A percentile compares a stretch with the other conserved stretches of the same genome.
Evolutionary conservation across 73 alveolate genomes (phyloP).

Genomic region (Paramecium tetraurelia): DNA sequence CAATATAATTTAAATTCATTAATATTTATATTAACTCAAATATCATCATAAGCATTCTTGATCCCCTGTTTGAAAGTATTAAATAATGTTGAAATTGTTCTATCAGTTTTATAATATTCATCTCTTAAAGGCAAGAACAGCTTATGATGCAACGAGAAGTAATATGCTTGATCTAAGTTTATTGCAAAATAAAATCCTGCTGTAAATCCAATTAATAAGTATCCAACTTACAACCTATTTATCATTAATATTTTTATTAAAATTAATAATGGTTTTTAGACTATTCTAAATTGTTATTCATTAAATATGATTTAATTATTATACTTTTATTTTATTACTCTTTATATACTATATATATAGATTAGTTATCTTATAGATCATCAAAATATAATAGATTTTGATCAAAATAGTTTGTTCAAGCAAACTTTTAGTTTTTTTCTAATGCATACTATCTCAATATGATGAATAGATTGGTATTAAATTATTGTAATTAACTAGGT

Average conservation of each 20-base stretch:
- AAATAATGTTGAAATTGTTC: not conserved
- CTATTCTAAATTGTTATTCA: not conserved
- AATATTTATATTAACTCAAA: not conserved
- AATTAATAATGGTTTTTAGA: not conserved
- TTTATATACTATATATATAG: not conserved
- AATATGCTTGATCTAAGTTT: not conserved
- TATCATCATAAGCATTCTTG: slow-evolving; percentile 16
- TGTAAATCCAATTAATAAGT: slow-evolving; percentile 9
- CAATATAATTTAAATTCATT: not conserved
- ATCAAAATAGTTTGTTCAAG: not conserved
- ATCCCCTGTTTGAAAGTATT: not conserved
- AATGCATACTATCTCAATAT: no score
- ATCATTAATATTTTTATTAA: not conserved
- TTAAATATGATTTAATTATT: not conserved
- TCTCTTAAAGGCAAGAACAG: not conserved
- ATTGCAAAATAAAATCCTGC: slow-evolving; percentile 33
- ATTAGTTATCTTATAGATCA: no score
- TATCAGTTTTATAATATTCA: not conserved
- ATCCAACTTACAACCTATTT: not conserved
- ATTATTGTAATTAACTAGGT: no score
- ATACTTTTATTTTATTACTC: not conserved
- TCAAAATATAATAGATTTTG: no score
- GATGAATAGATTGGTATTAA: no score
- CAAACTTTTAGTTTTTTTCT: no score
- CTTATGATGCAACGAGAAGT: not conserved